Evolutionary conservation across 1,284 basidiomycete genomes (phyloP), one percentile per base, ranked within the genome.

Genomic region (Pseudozyma sp.): DNA sequence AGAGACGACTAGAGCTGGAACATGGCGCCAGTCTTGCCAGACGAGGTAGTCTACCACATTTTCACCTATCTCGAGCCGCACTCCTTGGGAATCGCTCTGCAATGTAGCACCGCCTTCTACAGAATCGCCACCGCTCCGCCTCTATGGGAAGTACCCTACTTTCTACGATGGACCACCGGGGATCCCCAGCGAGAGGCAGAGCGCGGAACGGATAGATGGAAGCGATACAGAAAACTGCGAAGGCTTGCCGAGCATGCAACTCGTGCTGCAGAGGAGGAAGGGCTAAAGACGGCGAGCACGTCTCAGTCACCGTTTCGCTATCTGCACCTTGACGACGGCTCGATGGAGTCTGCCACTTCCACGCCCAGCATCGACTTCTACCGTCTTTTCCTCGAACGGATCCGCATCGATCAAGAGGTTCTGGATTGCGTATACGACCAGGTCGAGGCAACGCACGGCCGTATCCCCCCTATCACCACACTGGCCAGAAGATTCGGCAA

Each of bases 111-210:
- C 1, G 31, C 53, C 0, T 63, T 77, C 44, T 58, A 75, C 19
- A 39, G 66, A 10, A 57, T 77, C 35, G 65, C 71, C n/a, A 77
- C 66, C 4, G 24, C 47, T 1, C 49, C 75, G 7, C 39, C 58
- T 2, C 24, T 75, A 7, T 77, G 75, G 75, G 61, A 75, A 39
- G 17, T 57, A 14, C 55, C 70, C 0, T 77, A 75, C 43, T 50
- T 64, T n/a, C 43, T 69, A 13, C 54, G 71, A 45, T 77, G 75
- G 75, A 50, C 62, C 1, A 63, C 56, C n/a, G 75, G 66, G 1
- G 54, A 75, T 35, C 8, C 47, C 1, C 16, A 60, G 14, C 55
- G 64, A 7, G 71, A 74, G 40, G 14, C 8, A 3, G 19, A 42
- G 9, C 53, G 67, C 5, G 53, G 51, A 1, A 68, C 65, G 1